Evolutionary conservation across 352 stramenopile species (phyloP), one percentile per base, ranked within the genome.

Genomic region (Globisporangium viniferum): DNA sequence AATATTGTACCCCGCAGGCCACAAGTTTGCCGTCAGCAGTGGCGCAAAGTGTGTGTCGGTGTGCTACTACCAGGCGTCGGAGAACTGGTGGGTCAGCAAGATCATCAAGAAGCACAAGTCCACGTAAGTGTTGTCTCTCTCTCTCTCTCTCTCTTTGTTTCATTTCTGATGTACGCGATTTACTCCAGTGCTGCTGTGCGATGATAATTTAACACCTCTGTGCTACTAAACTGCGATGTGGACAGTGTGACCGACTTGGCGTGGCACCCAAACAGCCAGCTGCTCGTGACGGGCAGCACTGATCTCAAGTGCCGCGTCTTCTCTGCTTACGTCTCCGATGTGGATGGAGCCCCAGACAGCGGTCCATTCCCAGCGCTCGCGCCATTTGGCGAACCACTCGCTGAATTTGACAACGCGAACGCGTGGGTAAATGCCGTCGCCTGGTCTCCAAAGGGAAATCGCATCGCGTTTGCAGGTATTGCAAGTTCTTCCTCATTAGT

Each of bases 31-130:
- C 3, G 94, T 98, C 35, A 93, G 85, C 27, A 97, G 89, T 63
- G 90, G 92, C 39, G 83, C 91, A 69, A 98, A 98, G 77, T 96
- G 89, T 67, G 91, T 98, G 27, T 94, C 94, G 0, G 91, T 98
- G 54, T 98, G 93, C 72, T 94, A 91, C 69, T 98, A 98, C 70
- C 90, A 98, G 74, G 80, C 79, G 39, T 72, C 80, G 7, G 92
- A 97, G 71, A 95, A 98, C 77, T 98, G 94, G 94, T 98, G 95
- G 93, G 87, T 98, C 62, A 93, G 82, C 69, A 98, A 98, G 82
- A 97, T 98, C 73, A 97, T 98, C 78, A 98, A 98, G 77, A 97
- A 97, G 72, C 92, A 98, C 84, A 98, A 98, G 82, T 97, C 89
- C 44, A 98, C 94, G 88, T 95, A 93, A 64, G 78, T 97, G 20